Conservation (phyloP, 805 yeast species). For the Lipomyces kockii region DNA sequence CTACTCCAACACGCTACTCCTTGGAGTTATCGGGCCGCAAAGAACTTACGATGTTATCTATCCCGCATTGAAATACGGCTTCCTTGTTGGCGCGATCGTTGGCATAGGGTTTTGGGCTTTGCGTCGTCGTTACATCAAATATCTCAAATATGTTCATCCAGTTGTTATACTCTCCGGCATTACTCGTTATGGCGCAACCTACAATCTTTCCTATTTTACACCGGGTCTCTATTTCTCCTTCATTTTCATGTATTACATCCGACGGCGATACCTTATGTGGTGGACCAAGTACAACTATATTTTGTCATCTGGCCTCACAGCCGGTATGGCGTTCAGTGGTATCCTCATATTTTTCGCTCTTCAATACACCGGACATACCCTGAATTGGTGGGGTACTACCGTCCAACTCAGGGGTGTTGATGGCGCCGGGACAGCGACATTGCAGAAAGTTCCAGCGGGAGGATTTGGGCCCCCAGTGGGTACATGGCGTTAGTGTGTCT, state of each 20-base stretch:
- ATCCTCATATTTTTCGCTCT: slow-evolving; percentile 60
- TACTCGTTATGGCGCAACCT: slow-evolving; percentile 18
- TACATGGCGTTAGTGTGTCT: not conserved
- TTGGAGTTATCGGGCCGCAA: slow-evolving; percentile 70
- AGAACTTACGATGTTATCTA: slow-evolving; percentile 61
- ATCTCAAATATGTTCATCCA: slow-evolving; percentile 59
- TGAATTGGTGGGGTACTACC: slow-evolving; percentile 70
- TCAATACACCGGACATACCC: slow-evolving; percentile 47
- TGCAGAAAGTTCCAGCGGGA: slow-evolving; percentile 11
- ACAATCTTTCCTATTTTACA: slow-evolving; percentile 24
- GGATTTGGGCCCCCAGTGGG: slow-evolving; percentile 18
- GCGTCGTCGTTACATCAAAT: slow-evolving; percentile 46
- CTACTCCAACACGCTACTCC: slow-evolving; percentile 60
- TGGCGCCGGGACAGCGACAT: slow-evolving; percentile 13
- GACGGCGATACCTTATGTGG: slow-evolving; percentile 25
- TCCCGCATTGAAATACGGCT: slow-evolving; percentile 60
- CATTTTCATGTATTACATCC: slow-evolving; percentile 19
- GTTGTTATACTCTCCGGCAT: slow-evolving; percentile 58
- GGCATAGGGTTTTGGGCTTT: slow-evolving; percentile 50
- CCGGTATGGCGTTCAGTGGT: slow-evolving; percentile 70
- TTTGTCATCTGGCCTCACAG: slow-evolving; percentile 65
- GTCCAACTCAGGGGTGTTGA: slow-evolving; percentile 24
- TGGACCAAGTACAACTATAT: slow-evolving; percentile 51
- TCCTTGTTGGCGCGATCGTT: slow-evolving; percentile 58
- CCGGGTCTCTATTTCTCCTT: slow-evolving; percentile 21